Conservation (phyloP, 495 filamentous ascomycete genomes). For the Xylaria grammica region DNA sequence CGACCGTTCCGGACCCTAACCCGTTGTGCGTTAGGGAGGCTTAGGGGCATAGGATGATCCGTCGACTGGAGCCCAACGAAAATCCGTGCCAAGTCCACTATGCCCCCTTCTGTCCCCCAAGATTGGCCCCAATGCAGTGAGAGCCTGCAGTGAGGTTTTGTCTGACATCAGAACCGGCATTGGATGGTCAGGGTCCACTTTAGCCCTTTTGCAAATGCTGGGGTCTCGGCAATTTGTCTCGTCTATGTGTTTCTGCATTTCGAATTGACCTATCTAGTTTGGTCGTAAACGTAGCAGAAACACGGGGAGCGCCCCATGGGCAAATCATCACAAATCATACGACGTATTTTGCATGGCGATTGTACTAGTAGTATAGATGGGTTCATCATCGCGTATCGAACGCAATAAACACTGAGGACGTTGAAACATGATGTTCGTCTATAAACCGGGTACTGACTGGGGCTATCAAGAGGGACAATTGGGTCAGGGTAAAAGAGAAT, state of each 20-base stretch:
- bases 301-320: not conserved
- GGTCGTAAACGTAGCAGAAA: slow-evolving; percentile 15
- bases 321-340: slow-evolving; percentile 10
- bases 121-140: not conserved
- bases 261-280: not conserved
- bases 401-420: not conserved
- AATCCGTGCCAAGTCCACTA: slow-evolving; percentile 14
- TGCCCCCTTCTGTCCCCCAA: no score
- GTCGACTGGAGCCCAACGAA: slow-evolving; percentile 10
- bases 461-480: no score
- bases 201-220: slow-evolving; percentile 16
- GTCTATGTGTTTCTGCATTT: slow-evolving; percentile 5
- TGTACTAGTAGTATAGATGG: not conserved
- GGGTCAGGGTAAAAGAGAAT: not conserved
- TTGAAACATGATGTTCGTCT: not conserved
- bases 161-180: slow-evolving; percentile 24
- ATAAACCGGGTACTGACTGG: not conserved
- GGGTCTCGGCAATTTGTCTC: slow-evolving; percentile 20
- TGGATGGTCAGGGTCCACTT: slow-evolving; percentile 14
- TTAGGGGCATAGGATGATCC: not conserved
- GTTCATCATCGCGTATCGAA: not conserved
- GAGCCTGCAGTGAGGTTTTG: slow-evolving; percentile 9
- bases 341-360: not conserved
- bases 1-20: not conserved
- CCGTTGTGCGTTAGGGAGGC: not conserved